Base-by-base conservation (phyloP, 164 flowering plant genomes). In the Stephania japonica region DNA sequence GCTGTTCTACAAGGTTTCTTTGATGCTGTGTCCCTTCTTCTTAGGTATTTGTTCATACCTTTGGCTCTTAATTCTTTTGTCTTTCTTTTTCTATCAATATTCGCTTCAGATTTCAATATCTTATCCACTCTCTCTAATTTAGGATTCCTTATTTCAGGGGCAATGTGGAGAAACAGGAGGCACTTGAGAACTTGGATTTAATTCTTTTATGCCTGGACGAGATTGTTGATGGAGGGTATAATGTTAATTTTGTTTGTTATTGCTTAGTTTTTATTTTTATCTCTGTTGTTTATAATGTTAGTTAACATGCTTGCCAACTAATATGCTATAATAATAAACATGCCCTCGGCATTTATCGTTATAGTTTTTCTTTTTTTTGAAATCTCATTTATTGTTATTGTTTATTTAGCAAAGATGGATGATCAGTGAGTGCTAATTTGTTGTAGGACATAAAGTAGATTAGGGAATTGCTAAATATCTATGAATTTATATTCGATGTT, bases 161-260 rank as follows among this genome's bases (percentile, higher is more conserved):
- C 78, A 83, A 83, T 76, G 91, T 90, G 43, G 91, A 87, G 65
- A 88, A 85, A 78, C 82, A 73, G 77, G 85, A 84, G 73, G 92
- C 92, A 70, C 90, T 88, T 16, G 91, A 88, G 75, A 88, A 87
- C 72, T 75, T 90, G 77, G 87, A 88, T 82, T 85, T 86, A 70
- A 86, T 90, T 67, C 82, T 88, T 21, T 66, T 87, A 23, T 88
- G 92, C 81, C 82, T 88, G 32, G 94, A 90, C 75, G 94, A 86
- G 82, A 85, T 90, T 77, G 82, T 87, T 73, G 94, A 90, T 81
- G 90, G 91, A 69, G 91, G 94, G 94, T 90, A 84, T 64, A 85
- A 23, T 11, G 49, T 12, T 64, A 42, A 44, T 7, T 67, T 62
- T 77, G 4, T 56, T 19, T 14, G 19, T 2, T n/a, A 32, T 32